phyloP scores from a whole-genome alignment of 352 stramenopile genomes.

The Phytophthora europaea region DNA sequence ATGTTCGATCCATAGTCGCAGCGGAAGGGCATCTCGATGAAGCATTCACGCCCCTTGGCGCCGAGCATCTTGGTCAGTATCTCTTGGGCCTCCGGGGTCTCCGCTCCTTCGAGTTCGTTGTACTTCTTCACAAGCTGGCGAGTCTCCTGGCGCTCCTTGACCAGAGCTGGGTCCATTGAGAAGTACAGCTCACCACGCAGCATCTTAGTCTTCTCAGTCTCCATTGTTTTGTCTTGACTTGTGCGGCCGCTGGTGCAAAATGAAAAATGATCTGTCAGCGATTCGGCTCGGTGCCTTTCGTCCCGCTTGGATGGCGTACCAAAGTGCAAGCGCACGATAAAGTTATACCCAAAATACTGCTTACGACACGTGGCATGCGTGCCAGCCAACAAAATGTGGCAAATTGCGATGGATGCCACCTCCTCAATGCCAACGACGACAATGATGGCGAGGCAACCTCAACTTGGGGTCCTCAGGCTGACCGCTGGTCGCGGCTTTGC shows the following conservation, averaged over 20 bases:
- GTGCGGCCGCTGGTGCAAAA: background rate
- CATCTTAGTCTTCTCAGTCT: slow-evolving; percentile 68
- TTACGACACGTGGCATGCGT: background rate
- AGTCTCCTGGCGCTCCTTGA: slow-evolving; percentile 40
- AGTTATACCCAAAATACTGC: background rate
- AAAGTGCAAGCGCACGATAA: background rate
- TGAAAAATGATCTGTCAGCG: background rate
- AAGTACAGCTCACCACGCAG: slow-evolving; percentile 60
- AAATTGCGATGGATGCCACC: too few relatives aligned
- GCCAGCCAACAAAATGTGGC: too few relatives aligned
- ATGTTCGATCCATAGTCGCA: slow-evolving; percentile 92
- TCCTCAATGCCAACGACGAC: background rate
- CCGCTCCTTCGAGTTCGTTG: slow-evolving; percentile 42
- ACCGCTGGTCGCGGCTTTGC: background rate
- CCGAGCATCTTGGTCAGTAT: slow-evolving; percentile 51
- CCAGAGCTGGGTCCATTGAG: slow-evolving; percentile 37
- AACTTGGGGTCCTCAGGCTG: background rate
- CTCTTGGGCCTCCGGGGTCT: slow-evolving; percentile 31
- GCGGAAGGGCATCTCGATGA: slow-evolving; percentile 83
- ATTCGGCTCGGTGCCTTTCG: background rate
- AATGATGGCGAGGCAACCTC: background rate
- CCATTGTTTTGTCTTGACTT: slow-evolving; percentile 6
- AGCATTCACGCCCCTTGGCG: slow-evolving; percentile 41
- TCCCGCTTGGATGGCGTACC: background rate
- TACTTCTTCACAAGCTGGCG: slow-evolving; percentile 43